Percentiles rank a stretch among this genome's conserved stretches.
Evolutionary conservation across 2,329 filamentous ascomycete genomes (phyloP).

Genomic region (Chaetomium globosum): DNA sequence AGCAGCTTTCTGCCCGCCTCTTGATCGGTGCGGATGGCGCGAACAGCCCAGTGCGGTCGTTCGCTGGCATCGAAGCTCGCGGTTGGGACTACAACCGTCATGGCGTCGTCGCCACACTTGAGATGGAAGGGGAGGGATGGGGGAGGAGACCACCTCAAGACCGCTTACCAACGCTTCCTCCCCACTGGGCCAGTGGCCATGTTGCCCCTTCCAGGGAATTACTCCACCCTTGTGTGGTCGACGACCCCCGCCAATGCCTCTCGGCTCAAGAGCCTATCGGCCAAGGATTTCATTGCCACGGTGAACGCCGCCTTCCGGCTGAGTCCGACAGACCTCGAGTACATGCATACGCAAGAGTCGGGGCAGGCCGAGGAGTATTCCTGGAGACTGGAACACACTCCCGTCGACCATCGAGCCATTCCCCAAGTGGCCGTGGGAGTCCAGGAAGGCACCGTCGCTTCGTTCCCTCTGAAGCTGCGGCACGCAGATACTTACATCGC

Average conservation of each 20-base stretch:
- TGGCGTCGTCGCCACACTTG: slow-evolving; percentile 86
- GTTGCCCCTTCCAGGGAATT: slow-evolving; percentile 81
- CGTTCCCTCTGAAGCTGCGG: slow-evolving; percentile 86
- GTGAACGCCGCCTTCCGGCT: slow-evolving; percentile 94
- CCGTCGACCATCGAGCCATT: slow-evolving; percentile 54
- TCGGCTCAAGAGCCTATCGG: slow-evolving; percentile 72
- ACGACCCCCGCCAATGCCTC: slow-evolving; percentile 81
- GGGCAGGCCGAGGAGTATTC: slow-evolving; percentile 72
- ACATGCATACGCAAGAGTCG: slow-evolving; percentile 67
- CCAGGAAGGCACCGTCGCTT: slow-evolving; percentile 78
- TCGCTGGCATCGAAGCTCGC: slow-evolving; percentile 79
- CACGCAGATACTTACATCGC: slow-evolving; percentile 93
- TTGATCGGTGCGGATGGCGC: slow-evolving; percentile 92
- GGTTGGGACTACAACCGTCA: slow-evolving; percentile 95
- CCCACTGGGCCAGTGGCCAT: slow-evolving; percentile 90
- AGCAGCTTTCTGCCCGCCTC: slow-evolving; percentile 74
- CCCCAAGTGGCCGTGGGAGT: slow-evolving; percentile 70
- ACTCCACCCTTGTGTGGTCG: slow-evolving; percentile 90
- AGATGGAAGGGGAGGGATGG: slow-evolving; percentile 65
- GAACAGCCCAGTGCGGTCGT: slow-evolving; percentile 88
- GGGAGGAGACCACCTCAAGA: slow-evolving; percentile 61
- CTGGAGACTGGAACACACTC: slow-evolving; percentile 80
- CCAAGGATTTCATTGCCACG: slow-evolving; percentile 76
- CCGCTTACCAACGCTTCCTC: slow-evolving; percentile 92
- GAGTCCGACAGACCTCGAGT: slow-evolving; percentile 74